Percentiles rank a stretch among this genome's conserved stretches.
phyloP scores from a whole-genome alignment of 2,329 filamentous ascomycete genomes.

The Fusarium camptoceras region DNA sequence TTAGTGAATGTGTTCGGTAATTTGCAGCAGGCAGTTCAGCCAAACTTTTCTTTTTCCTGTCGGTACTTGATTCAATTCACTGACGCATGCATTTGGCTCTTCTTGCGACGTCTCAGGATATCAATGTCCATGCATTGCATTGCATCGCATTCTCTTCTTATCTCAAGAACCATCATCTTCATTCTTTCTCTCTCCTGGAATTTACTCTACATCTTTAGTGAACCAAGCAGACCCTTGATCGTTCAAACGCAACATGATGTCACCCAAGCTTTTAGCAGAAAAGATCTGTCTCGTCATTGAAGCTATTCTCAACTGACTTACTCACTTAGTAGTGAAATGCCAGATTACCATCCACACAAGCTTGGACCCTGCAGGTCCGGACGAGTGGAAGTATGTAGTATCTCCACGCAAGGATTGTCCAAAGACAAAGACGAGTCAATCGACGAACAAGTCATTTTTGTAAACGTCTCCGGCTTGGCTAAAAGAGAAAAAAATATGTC shows the following conservation, averaged over 20 bases:
- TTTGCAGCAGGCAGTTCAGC: background rate
- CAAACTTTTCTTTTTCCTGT: background rate
- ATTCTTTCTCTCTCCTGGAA: background rate
- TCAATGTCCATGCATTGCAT: background rate
- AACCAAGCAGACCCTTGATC: conserved; percentile 22
- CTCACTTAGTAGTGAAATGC: background rate
- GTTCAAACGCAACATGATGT: conserved; percentile 33
- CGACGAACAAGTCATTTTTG: conserved; percentile 6
- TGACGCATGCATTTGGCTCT: background rate
- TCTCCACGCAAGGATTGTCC: background rate
- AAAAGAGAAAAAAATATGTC: conserved; percentile 2
- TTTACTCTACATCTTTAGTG: background rate
- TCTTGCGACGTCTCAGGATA: background rate
- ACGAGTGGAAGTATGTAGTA: background rate
- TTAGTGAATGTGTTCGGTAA: background rate
- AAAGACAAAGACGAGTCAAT: background rate
- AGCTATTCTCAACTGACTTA: conserved; percentile 19
- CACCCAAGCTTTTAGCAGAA: conserved; percentile 22
- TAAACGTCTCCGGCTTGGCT: conserved; percentile 15
- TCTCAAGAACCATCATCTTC: conserved; percentile 15
- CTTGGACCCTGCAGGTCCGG: conserved; percentile 1
- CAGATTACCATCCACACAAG: background rate
- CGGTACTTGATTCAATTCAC: background rate
- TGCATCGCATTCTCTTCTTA: background rate
- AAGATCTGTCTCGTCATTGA: conserved; percentile 10